Percentiles rank a stretch among this genome's conserved stretches.
Conservation (phyloP, 2,329 filamentous ascomycete species). For the Colletotrichum scovillei region DNA sequence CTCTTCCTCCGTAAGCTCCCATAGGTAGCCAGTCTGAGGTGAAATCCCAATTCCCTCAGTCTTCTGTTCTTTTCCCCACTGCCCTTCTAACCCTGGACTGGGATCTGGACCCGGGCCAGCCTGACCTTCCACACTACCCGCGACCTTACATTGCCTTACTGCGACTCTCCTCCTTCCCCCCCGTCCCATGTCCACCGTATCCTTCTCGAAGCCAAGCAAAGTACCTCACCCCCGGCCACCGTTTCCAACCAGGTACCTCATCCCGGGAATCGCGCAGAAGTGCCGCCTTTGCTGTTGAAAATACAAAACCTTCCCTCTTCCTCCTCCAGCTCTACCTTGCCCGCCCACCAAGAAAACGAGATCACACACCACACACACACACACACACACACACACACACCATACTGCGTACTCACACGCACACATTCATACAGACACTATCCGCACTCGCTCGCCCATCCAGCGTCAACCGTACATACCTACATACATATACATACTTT, state of each 20-base stretch:
- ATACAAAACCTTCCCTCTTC: conserved; percentile 32
- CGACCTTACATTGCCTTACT: conserved; percentile 13
- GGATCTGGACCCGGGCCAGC: conserved; percentile 26
- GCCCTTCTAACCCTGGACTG: conserved; percentile 12
- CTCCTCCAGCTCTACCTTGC: conserved; percentile 33
- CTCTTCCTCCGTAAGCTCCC: background rate
- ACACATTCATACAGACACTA: background rate
- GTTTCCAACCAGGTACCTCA: conserved; percentile 32
- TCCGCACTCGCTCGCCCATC: conserved; percentile 17
- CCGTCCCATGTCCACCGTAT: conserved; percentile 35
- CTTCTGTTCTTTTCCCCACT: conserved; percentile 35
- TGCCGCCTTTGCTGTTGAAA: conserved; percentile 28
- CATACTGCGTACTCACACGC: background rate
- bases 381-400: background rate
- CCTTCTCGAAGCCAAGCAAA: conserved; percentile 36
- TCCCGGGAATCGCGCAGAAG: conserved; percentile 29
- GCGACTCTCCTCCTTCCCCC: conserved; percentile 4
- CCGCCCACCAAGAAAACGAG: conserved; percentile 28
- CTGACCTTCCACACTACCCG: conserved; percentile 26
- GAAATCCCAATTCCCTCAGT: conserved; percentile 27
- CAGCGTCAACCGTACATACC: conserved; percentile 26
- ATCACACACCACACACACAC: conserved; percentile 24
- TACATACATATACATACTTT: conserved; percentile 34
- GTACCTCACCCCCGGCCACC: conserved; percentile 33
- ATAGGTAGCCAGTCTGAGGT: conserved; percentile 3